phyloP scores from a whole-genome alignment of 2,329 filamentous ascomycete genomes.

The Tolypocladium capitatum region DNA sequence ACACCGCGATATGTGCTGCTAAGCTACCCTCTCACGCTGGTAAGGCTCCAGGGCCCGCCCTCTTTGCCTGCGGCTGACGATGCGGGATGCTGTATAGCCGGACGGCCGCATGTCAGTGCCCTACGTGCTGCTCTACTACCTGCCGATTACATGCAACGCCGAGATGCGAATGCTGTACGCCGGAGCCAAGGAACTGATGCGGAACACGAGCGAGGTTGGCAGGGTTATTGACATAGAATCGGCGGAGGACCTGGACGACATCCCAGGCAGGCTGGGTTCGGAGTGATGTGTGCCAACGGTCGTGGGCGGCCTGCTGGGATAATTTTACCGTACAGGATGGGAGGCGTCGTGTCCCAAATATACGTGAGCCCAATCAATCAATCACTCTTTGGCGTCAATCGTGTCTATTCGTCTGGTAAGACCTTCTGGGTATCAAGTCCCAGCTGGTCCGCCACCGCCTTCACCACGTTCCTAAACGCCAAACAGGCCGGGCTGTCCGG shows the following conservation, averaged over 20 bases:
- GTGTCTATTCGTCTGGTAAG: slow-evolving; percentile 25
- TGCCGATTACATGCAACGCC: slow-evolving; percentile 80
- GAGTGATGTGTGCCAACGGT: slow-evolving; percentile 6
- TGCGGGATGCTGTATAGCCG: slow-evolving; percentile 36
- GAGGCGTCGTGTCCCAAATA: slow-evolving; percentile 2
- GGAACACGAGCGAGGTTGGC: slow-evolving; percentile 82
- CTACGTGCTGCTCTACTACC: slow-evolving; percentile 90
- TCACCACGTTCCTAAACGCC: slow-evolving; percentile 71
- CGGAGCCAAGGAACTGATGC: slow-evolving; percentile 89
- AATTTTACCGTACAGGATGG: neutral
- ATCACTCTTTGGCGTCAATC: slow-evolving; percentile 1
- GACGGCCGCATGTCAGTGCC: slow-evolving; percentile 79
- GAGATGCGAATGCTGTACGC: slow-evolving; percentile 89
- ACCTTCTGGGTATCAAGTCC: slow-evolving; percentile 46
- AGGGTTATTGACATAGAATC: slow-evolving; percentile 74
- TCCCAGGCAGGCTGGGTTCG: slow-evolving; percentile 50
- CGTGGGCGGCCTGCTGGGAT: neutral
- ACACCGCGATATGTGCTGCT: slow-evolving; percentile 80
- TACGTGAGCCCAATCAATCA: slow-evolving; percentile 4
- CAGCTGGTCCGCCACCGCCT: slow-evolving; percentile 52
- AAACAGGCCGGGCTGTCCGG: slow-evolving; percentile 83
- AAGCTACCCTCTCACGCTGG: slow-evolving; percentile 80
- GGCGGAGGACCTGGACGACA: slow-evolving; percentile 68
- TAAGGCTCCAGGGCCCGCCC: slow-evolving; percentile 25
- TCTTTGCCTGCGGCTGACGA: neutral